Evolutionary conservation across 169 alveolate species (phyloP).

Genomic region (Plasmodium gonderi): DNA sequence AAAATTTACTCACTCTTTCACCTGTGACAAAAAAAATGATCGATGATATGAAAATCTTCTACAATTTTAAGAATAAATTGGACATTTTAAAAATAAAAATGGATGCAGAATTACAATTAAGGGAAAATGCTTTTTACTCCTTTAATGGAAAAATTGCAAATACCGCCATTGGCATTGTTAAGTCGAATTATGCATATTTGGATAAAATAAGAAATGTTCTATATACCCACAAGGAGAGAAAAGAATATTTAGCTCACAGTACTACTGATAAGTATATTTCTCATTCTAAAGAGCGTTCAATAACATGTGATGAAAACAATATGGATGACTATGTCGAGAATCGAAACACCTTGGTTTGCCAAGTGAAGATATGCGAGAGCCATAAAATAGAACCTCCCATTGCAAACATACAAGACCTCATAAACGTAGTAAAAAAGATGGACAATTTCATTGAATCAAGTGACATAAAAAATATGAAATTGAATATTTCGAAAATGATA

Average conservation of each 20-base stretch:
- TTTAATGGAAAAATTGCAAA: not conserved
- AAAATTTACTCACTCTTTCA: constrained; percentile 10
- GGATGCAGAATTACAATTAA: constrained; percentile 70
- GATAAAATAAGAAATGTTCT: not conserved
- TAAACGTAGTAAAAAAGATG: constrained; percentile 25
- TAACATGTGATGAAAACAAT: not conserved
- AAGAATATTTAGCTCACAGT: not conserved
- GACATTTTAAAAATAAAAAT: constrained; percentile 43
- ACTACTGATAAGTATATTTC: not conserved
- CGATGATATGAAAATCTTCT: constrained; percentile 1
- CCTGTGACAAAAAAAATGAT: constrained; percentile 12
- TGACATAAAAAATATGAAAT: constrained; percentile 18
- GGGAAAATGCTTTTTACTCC: constrained; percentile 4
- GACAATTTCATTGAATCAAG: not conserved
- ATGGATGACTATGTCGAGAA: not conserved
- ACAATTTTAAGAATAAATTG: constrained; percentile 24
- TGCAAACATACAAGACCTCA: constrained; percentile 31
- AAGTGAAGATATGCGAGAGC: not conserved
- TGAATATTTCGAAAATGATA: constrained; percentile 9
- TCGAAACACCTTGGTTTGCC: not conserved
- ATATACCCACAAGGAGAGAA: not conserved
- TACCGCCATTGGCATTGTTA: not conserved
- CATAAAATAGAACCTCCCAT: not conserved
- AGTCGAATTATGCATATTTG: not conserved
- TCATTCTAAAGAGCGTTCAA: not conserved